These are phyloP conservation scores for Leccinum pseudoinsigne DNA, from an alignment of 1,284 basidiomycete species.

Conservation along the genomic window DNA sequence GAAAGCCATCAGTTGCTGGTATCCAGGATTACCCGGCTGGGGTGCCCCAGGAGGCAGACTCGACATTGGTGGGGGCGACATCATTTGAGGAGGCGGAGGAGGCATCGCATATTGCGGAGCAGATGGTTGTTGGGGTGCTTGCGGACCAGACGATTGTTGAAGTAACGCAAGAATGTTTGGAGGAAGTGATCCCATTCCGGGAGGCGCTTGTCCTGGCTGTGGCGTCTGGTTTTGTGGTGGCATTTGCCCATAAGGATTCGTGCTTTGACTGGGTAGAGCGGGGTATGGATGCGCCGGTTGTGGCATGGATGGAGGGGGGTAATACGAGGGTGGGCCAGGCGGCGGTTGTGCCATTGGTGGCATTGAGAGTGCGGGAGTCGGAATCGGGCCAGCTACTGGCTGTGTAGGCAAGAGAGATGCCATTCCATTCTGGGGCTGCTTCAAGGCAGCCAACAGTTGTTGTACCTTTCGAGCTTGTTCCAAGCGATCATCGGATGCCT, in stretches of 20 bases:
- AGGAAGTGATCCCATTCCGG: constrained; percentile 46
- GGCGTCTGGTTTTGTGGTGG: constrained; percentile 38
- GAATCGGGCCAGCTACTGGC: constrained; percentile 36
- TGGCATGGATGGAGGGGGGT: constrained; percentile 42
- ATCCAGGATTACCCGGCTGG: constrained; percentile 42
- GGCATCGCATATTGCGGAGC: constrained; percentile 43
- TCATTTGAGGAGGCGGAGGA: constrained; percentile 35
- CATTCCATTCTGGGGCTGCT: constrained; percentile 55
- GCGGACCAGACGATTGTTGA: constrained; percentile 47
- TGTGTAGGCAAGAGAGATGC: constrained; percentile 30
- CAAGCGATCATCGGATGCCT: constrained; percentile 63
- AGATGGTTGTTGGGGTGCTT: constrained; percentile 37
- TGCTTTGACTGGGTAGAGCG: constrained; percentile 27
- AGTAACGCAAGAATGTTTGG: constrained; percentile 65
- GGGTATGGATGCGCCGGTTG: constrained; percentile 37
- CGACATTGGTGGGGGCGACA: constrained; percentile 41
- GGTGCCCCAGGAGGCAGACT: constrained; percentile 37
- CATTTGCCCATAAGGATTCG: constrained; percentile 39
- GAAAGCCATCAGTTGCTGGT: constrained; percentile 57
- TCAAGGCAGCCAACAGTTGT: constrained; percentile 76
- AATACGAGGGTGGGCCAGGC: constrained; percentile 39
- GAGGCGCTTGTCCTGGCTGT: constrained; percentile 37
- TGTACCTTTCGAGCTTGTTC: constrained; percentile 84
- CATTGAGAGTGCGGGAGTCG: constrained; percentile 33
- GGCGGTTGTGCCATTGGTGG: constrained; percentile 37